phyloP scores from a whole-genome alignment of 2,329 filamentous ascomycete species.

The Talaromyces islandicus region DNA sequence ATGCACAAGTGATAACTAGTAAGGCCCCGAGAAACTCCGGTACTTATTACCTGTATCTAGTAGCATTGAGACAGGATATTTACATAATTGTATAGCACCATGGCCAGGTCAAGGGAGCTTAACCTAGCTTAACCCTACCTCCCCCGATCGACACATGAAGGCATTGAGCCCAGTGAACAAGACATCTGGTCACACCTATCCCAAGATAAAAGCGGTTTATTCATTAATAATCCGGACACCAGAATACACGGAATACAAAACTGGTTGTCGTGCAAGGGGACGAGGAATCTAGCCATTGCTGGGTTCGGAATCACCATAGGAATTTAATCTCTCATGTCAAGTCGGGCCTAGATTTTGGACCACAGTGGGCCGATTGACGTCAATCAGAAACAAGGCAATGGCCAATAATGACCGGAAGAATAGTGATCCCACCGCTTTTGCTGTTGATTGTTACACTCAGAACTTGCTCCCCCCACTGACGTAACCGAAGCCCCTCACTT shows the following conservation, averaged over 20 bases:
- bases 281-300: not conserved
- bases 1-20: not conserved
- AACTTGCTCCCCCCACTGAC: not conserved
- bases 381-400: not conserved
- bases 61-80: not conserved
- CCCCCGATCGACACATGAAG: not conserved
- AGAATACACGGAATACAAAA: not conserved
- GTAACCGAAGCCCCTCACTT: not conserved
- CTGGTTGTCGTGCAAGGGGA: not conserved
- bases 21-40: not conserved
- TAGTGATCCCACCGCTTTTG: not conserved
- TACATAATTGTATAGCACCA: not conserved
- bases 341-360: not conserved
- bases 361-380: not conserved
- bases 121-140: not conserved
- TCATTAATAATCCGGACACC: too few relatives aligned
- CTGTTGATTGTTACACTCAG: not conserved
- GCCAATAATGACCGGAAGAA: not conserved
- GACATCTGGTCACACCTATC: not conserved
- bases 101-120: not conserved
- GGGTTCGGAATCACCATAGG: not conserved
- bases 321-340: not conserved
- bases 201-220: not conserved
- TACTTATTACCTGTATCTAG: not conserved
- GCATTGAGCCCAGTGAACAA: not conserved